Evolutionary conservation across 2,329 filamentous ascomycete genomes (phyloP), one percentile per base, ranked within the genome.

Genomic region (Meredithiella fracta): DNA sequence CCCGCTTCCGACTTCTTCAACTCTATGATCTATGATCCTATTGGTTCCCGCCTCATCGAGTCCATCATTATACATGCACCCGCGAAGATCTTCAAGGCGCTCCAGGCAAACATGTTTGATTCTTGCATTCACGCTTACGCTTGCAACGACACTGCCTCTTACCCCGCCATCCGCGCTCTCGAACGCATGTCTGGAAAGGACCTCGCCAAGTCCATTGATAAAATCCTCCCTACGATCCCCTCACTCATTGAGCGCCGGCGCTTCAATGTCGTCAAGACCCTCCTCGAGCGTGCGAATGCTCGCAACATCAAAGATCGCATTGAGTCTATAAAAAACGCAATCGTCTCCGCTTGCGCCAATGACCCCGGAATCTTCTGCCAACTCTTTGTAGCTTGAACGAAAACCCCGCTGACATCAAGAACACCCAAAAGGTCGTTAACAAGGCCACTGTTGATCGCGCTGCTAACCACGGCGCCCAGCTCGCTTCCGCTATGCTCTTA

Each of bases 41-140:
- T 97, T 53, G 92, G 92, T 15, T 96, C 91, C 2, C 83, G 91
- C 47, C 74, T 98, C 1, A 75, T 97, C 22, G 92, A 98, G 70
- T 87, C 83, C 0, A 83, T 98, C 60, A 79, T 96, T 60, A 78
- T 82, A 25, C 77, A 85, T 64, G 80, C 83, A 15, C 89, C 92
- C 0, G 89, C 86, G 47, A 95, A 92, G 68, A 70, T 89, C 34
- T 98, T 97, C 78, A 96, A 95, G 68, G 78, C 80, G 14, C 75
- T 98, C 4, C 91, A 94, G 69, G 80, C 77, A 58, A 82, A 83
- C 61, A 79, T 89, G 61, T 85, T 97, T 67, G 84, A 83, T 59
- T 82, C 85, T 14, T 80, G 88, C 25, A 85, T 97, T 63, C 81
- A 82, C 22, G 85, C 80, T 40, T 77, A 95, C 58, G 79, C 91